Evolutionary conservation across 495 filamentous ascomycete genomes (phyloP).

Genomic region (Corynascus novoguineensis): DNA sequence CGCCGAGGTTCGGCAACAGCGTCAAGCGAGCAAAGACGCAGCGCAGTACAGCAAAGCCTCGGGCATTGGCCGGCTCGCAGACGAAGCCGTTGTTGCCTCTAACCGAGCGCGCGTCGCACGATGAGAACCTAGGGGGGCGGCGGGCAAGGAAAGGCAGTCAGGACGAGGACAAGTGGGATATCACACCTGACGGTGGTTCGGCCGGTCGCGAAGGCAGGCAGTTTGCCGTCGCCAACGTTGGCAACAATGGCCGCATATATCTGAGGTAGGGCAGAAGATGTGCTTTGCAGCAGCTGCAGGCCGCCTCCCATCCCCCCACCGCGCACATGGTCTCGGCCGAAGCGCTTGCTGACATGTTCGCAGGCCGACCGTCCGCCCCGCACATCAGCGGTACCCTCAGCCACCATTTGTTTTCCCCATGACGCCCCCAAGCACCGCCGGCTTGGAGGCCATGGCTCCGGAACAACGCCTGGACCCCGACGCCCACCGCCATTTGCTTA

Average conservation of each 20-base stretch:
- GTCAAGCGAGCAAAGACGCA: slow-evolving; percentile 15
- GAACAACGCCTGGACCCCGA: slow-evolving; percentile 39
- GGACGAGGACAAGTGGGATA: slow-evolving; percentile 42
- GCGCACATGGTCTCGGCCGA: not conserved
- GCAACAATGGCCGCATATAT: slow-evolving; percentile 89
- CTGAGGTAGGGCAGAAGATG: slow-evolving; percentile 63
- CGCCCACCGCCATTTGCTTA: slow-evolving; percentile 23
- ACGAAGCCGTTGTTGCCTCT: slow-evolving; percentile 41
- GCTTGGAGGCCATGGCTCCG: slow-evolving; percentile 41
- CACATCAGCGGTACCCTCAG: slow-evolving; percentile 53
- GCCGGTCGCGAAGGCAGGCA: slow-evolving; percentile 62
- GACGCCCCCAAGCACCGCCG: slow-evolving; percentile 52
- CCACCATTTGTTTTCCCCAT: slow-evolving; percentile 55
- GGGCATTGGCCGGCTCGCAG: slow-evolving; percentile 23
- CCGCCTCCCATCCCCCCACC: not conserved
- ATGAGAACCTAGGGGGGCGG: slow-evolving; percentile 27
- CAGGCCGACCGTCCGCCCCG: slow-evolving; percentile 57
- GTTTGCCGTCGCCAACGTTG: slow-evolving; percentile 91
- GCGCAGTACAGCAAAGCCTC: slow-evolving; percentile 21
- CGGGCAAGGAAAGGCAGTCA: slow-evolving; percentile 29
- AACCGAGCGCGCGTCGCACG: slow-evolving; percentile 39
- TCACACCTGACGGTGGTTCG: slow-evolving; percentile 45
- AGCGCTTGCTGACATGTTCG: slow-evolving; percentile 11
- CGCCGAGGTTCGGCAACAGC: slow-evolving; percentile 20
- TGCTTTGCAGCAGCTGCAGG: slow-evolving; percentile 1